Evolutionary conservation across 306 rosid genomes (phyloP).

Genomic region (Cucumis cinereus): DNA sequence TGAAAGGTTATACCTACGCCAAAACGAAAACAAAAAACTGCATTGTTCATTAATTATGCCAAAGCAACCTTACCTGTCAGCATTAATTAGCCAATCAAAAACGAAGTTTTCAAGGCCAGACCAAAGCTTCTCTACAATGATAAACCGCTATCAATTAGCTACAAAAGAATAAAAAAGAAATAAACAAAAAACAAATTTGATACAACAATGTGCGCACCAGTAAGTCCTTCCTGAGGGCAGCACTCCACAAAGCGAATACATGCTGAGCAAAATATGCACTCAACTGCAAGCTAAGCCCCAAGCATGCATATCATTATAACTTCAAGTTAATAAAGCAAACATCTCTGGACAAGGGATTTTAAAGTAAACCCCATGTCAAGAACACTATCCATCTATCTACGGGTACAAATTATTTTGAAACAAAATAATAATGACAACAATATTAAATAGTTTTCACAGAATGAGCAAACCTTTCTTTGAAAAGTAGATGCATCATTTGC

Average conservation of each 20-base stretch:
- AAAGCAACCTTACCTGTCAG: slow-evolving; percentile 60
- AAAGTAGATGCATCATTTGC: slow-evolving; percentile 94
- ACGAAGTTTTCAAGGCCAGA: slow-evolving; percentile 98
- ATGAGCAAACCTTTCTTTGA: slow-evolving; percentile 70
- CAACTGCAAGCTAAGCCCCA: slow-evolving; percentile 87
- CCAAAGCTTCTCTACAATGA: slow-evolving; percentile 88
- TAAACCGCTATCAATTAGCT: neutral
- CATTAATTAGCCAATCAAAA: slow-evolving; percentile 97
- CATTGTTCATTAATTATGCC: neutral
- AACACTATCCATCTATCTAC: neutral
- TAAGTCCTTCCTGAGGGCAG: slow-evolving; percentile 99
- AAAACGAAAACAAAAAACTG: neutral
- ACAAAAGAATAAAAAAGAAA: neutral
- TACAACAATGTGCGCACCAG: slow-evolving; percentile 40
- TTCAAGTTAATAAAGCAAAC: slow-evolving; percentile 8
- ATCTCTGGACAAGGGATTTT: neutral
- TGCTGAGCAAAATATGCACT: slow-evolving; percentile 98
- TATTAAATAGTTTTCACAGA: neutral
- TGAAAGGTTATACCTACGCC: neutral
- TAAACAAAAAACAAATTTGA: slow-evolving; percentile 1
- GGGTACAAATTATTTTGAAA: neutral
- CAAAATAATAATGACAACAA: neutral
- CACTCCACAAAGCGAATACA: slow-evolving; percentile 98
- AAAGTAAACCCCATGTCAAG: neutral
- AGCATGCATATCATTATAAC: slow-evolving; percentile 13